phyloP scores from a whole-genome alignment of 169 alveolate species.

The Plasmodium vivax region DNA sequence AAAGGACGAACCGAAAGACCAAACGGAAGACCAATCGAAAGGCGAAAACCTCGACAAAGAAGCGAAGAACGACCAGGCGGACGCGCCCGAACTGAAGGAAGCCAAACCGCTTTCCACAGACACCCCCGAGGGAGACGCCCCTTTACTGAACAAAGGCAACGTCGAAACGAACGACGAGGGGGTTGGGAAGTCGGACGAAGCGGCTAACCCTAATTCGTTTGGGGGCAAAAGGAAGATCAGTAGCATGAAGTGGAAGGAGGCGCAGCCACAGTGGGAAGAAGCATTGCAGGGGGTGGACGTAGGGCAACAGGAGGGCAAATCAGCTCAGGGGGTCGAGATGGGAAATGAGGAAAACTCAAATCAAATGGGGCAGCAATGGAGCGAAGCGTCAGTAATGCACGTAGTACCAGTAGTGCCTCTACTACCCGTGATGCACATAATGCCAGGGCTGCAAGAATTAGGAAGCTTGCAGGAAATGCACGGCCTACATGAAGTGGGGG shows the following conservation, averaged over 20 bases:
- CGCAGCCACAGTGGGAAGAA: neutral
- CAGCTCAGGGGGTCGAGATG: too few species aligned
- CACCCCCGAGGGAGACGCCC: neutral
- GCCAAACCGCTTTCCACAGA: neutral
- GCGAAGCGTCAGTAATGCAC: neutral
- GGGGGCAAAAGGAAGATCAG: neutral
- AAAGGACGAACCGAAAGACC: too few species aligned
- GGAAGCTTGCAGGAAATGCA: neutral
- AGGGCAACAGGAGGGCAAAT: too few species aligned
- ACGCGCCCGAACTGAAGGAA: neutral
- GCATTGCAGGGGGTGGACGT: too few species aligned
- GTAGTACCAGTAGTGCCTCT: neutral
- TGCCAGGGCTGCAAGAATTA: neutral
- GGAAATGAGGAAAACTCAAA: neutral
- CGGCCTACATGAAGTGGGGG: neutral
- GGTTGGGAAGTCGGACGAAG: neutral
- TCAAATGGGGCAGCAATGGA: neutral
- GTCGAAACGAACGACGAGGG: neutral
- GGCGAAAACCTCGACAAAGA: neutral
- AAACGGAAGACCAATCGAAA: neutral
- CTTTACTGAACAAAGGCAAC: neutral
- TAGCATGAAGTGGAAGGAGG: neutral
- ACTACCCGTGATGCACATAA: neutral
- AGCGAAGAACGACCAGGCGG: neutral
- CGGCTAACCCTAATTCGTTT: neutral